Evolutionary conservation across 768 basidiomycete genomes (phyloP), one percentile per base, ranked within the genome.

Genomic region (Tephrocybe sp.): DNA sequence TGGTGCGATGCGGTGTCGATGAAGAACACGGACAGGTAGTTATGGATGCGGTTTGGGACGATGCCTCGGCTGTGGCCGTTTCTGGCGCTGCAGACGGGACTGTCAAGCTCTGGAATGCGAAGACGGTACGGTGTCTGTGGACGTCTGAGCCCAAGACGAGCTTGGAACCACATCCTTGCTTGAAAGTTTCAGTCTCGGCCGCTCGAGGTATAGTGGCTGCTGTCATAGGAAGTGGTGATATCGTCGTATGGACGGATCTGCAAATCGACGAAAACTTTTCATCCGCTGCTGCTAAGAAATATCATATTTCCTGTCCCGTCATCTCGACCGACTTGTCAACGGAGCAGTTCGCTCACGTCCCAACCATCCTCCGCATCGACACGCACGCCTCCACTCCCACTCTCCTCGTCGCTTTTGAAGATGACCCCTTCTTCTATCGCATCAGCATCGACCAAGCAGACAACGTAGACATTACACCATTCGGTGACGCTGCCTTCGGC

Each of bases 101-200:
- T 20, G 75, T 89, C 57, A 93, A 91, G 63, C 55, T 93, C 2
- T 93, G 91, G 91, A 78, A 86, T 51, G 68, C 76, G 14, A 79
- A 75, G 56, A 68, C 68, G 3, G 64, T 81, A 12, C 58, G 54
- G n/a, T 85, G 84, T 52, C 45, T 85, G 18, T 92, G 88, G 89
- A 77, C 81, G 1, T 88, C 84, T 17, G 67, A 73, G 15, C 62
- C 58, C 20, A 70, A 71, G 15, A 55, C 61, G 26, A 63, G 65
- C 10, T 63, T 74, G 12, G 58, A 77, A 1, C 67, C 72, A 1
- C 84, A 86, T 56, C 65, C 80, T 1, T 81, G 76, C 56, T 55
- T 80, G 36, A 78, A 75, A 55, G 73, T 88, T 2, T 73, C 73
- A 2, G 68, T 76, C 36, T 70, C 73, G 34, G 54, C 76, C 15